Evolutionary conservation across 2,329 filamentous ascomycete genomes (phyloP), one percentile per base, ranked within the genome.

Genomic region (Fusarium sulawesiense): DNA sequence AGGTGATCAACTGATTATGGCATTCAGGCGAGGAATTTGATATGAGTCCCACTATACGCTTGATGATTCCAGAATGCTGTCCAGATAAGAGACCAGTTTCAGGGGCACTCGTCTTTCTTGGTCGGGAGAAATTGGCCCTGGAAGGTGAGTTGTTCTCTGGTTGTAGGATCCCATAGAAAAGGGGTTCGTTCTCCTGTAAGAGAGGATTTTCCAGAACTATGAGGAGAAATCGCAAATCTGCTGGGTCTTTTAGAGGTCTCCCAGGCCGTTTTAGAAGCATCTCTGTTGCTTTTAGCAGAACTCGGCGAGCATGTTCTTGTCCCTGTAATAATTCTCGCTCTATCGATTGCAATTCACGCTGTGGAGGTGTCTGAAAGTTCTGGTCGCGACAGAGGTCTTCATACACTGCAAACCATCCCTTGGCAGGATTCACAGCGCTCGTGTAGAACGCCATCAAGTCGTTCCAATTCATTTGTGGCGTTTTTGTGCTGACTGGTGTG

Each of bases 1-100:
- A 97, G 9, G 87, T 86, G 12, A 94, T 88, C 27, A 97, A 80
- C 72, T 92, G 88, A 56, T 91, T 90, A 73, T 97, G 94, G 71
- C 92, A 94, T 61, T 91, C 87, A 61, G 88, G 87, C 0, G 93
- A 86, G 14, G 92, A 84, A 77, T 97, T 93, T 2, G 93, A 91
- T 25, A 97, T 77, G 12, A 97, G 82, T 1, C 94, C 94, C 27
- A 97, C 79, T 41, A 97, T 90, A 40, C 94, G 88, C 78, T 97
- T 97, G 73, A 97, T 88, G 56, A 97, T 91, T 7, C 91, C 92
- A 4, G 92, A 94, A 79, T 97, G 92, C 63, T 92, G 88, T 3
- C 90, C 91, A 27, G 87, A 83, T 13, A 84, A 76, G 10, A 81
- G 84, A 0, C 83, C 83, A 4, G 80, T 78, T 40, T 77, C 79